phyloP scores from a whole-genome alignment of 73 alveolate species.

The Paramecium biaurelia region DNA sequence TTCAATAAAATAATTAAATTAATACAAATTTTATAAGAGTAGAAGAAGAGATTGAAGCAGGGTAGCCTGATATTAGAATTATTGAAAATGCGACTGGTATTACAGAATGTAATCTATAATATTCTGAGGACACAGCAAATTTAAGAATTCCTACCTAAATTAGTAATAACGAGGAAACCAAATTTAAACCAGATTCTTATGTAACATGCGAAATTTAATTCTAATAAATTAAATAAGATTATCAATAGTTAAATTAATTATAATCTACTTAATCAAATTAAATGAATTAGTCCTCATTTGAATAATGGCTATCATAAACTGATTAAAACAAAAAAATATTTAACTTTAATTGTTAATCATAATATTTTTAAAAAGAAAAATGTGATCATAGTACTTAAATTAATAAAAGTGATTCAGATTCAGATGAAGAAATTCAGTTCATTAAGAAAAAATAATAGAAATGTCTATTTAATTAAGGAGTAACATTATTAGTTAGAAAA shows the following conservation, averaged over 20 bases:
- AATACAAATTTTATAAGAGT: neutral
- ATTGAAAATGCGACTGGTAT: neutral
- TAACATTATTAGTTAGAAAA: constrained; percentile 24
- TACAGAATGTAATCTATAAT: neutral
- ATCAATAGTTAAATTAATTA: neutral
- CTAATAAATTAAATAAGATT: neutral
- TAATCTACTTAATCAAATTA: neutral
- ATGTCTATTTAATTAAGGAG: neutral
- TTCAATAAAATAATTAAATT: neutral
- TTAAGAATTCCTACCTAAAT: neutral
- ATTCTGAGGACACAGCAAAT: constrained; percentile 46
- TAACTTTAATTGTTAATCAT: constrained; percentile 36
- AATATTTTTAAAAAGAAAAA: constrained; percentile 9
- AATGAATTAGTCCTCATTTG: constrained; percentile 23
- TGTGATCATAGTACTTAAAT: constrained; percentile 50
- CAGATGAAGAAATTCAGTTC: constrained; percentile 27
- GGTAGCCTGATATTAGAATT: neutral
- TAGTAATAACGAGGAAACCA: constrained; percentile 2
- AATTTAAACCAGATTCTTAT: constrained; percentile 21
- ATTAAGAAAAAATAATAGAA: neutral
- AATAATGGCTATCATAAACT: neutral
- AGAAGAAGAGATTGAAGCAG: neutral
- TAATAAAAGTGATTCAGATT: neutral
- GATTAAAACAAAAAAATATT: neutral
- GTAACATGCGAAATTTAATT: neutral